A percentile compares a stretch with the other conserved stretches of the same genome.
Conservation (phyloP, 1,284 basidiomycete genomes). For the Coniophora puteana region DNA sequence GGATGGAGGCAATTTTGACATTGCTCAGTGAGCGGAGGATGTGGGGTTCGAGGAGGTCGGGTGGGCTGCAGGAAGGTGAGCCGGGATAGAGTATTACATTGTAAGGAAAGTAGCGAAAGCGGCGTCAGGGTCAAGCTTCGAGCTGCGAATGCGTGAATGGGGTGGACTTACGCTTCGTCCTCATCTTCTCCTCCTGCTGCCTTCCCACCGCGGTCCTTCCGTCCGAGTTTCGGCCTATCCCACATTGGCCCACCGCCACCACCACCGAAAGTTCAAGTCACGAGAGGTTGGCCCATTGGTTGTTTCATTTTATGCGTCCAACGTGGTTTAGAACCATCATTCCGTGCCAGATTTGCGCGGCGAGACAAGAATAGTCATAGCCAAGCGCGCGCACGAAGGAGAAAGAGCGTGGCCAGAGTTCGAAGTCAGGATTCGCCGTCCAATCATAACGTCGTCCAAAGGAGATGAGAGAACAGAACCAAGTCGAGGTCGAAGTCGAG, state of each 20-base stretch:
- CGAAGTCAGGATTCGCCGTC: too few species aligned
- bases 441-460: too few species aligned
- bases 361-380: too few species aligned
- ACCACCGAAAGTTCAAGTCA: too few species aligned
- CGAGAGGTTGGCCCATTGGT: too few species aligned
- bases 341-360: too few species aligned
- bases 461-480: not conserved
- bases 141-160: not conserved
- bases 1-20: slow-evolving; percentile 67
- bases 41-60: slow-evolving; percentile 83
- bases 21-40: slow-evolving; percentile 87
- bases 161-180: slow-evolving; percentile 34
- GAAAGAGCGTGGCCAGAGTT: too few species aligned
- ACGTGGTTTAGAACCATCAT: too few species aligned
- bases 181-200: slow-evolving; percentile 29
- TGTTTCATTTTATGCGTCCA: too few species aligned
- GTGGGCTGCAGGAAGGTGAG: slow-evolving; percentile 38
- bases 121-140: not conserved
- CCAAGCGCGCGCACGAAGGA: too few species aligned
- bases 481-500: too few species aligned
- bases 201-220: slow-evolving; percentile 54
- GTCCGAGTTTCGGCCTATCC: slow-evolving; percentile 65
- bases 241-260: too few species aligned
- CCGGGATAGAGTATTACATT: slow-evolving; percentile 6
- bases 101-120: not conserved